A percentile compares a stretch with the other conserved stretches of the same genome.
These are phyloP conservation scores for Vitis hybrid DNA, from an alignment of 177 flowering plant species.

Conservation along the genomic window DNA sequence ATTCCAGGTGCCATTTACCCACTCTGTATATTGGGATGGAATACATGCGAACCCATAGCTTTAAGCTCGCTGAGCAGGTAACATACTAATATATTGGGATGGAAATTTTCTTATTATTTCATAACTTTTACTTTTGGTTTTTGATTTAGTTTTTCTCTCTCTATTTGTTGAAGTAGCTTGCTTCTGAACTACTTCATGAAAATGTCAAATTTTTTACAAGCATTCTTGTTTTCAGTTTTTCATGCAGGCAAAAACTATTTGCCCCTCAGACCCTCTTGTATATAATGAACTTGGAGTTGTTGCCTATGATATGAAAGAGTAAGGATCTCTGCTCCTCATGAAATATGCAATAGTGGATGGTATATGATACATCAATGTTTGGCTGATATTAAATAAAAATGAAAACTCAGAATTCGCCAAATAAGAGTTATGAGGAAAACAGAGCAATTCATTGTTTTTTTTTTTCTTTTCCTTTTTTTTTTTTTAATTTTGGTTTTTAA, in stretches of 20 bases:
- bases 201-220: background rate
- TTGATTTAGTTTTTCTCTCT: background rate
- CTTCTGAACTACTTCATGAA: background rate
- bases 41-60: conserved; percentile 93
- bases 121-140: background rate
- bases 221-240: conserved; percentile 62
- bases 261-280: conserved; percentile 93
- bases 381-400: no score
- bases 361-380: no score
- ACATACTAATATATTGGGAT: background rate
- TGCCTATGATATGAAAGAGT: conserved; percentile 94
- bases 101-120: background rate
- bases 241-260: conserved; percentile 86
- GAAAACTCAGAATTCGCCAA: no score
- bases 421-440: no score
- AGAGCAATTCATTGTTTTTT: no score
- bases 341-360: no score
- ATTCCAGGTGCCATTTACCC: conserved; percentile 95
- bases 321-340: conserved; percentile 22
- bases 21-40: conserved; percentile 95
- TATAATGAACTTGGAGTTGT: conserved; percentile 98
- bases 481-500: no score
- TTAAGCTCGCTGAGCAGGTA: conserved; percentile 96
- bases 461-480: no score
- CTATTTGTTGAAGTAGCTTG: background rate